Conservation (phyloP, 345 rosid species). For the Corymbia maculata region DNA sequence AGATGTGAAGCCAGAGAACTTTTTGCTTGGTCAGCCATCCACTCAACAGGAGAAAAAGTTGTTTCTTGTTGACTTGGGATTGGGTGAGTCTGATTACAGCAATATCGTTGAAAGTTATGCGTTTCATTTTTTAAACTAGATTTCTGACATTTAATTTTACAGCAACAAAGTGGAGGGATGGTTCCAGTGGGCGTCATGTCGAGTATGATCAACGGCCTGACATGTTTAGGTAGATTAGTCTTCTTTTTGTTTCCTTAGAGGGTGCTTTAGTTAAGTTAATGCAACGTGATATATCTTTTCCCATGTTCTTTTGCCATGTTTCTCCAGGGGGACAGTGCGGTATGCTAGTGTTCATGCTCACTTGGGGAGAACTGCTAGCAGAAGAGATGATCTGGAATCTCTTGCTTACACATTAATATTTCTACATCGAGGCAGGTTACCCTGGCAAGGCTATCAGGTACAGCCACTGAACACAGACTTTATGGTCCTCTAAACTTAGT, state of each 20-base stretch:
- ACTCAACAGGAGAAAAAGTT: slow-evolving; percentile 79
- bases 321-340: slow-evolving; percentile 86
- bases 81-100: slow-evolving; percentile 32
- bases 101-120: neutral
- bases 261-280: neutral
- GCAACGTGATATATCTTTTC: neutral
- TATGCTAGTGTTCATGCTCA: slow-evolving; percentile 99
- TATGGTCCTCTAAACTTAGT: neutral
- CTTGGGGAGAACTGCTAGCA: slow-evolving; percentile 93
- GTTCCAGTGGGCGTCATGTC: slow-evolving; percentile 69
- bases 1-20: slow-evolving; percentile 96
- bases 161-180: slow-evolving; percentile 96
- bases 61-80: slow-evolving; percentile 90
- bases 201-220: slow-evolving; percentile 99
- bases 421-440: slow-evolving; percentile 89
- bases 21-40: slow-evolving; percentile 90
- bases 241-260: neutral
- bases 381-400: slow-evolving; percentile 97
- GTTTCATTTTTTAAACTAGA: neutral
- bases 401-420: slow-evolving; percentile 94
- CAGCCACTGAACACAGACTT: neutral
- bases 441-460: slow-evolving; percentile 99
- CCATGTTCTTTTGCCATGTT: neutral
- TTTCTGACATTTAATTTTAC: slow-evolving; percentile 7
- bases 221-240: slow-evolving; percentile 70